These are phyloP conservation scores for Brassica nigra DNA, from an alignment of 345 rosid genomes.

Conservation along the genomic window DNA sequence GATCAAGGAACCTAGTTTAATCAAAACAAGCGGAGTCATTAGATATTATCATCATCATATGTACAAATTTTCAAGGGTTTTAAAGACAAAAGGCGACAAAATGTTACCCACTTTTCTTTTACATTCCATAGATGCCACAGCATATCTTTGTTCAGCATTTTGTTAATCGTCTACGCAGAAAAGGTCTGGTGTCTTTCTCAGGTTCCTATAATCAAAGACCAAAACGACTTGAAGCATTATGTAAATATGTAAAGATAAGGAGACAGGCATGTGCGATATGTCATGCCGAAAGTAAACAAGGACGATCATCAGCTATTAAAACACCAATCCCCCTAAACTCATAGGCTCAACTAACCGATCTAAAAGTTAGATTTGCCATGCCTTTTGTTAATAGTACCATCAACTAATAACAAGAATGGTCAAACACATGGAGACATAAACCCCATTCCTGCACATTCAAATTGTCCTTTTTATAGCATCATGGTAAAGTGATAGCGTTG, in stretches of 20 bases:
- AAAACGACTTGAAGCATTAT: background rate
- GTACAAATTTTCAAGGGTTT: background rate
- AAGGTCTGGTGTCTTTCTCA: background rate
- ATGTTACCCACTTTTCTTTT: background rate
- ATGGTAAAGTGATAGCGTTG: background rate
- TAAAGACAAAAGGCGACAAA: background rate
- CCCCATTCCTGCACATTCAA: conserved; percentile 13
- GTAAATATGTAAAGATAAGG: background rate
- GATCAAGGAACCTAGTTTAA: background rate
- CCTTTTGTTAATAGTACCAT: background rate
- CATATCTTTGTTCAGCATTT: background rate
- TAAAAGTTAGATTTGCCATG: conserved; percentile 3
- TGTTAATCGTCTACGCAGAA: background rate
- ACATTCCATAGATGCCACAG: background rate
- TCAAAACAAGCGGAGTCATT: background rate
- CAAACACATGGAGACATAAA: background rate
- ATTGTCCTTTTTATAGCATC: conserved; percentile 3
- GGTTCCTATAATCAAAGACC: conserved; percentile 16
- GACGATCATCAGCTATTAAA: background rate
- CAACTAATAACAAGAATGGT: conserved; percentile 2
- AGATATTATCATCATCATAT: background rate
- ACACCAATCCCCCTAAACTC: conserved; percentile 1
- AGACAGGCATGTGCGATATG: background rate
- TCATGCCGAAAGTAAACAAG: background rate
- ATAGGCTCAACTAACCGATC: conserved; percentile 1